phyloP scores from a whole-genome alignment of 768 basidiomycete genomes.

The Pleurotus sapidus region DNA sequence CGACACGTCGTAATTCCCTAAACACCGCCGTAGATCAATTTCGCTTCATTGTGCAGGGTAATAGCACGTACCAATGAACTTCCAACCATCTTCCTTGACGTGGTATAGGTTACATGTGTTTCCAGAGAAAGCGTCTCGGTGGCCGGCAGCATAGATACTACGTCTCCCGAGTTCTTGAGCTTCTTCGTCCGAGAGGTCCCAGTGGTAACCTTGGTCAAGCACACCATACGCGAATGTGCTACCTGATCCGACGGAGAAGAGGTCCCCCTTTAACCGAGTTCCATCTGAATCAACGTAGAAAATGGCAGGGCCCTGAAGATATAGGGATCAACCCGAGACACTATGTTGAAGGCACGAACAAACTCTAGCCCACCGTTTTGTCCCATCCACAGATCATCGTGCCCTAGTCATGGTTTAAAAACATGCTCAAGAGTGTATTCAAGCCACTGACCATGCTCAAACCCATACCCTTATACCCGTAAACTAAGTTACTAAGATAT shows the following conservation, averaged over 20 bases:
- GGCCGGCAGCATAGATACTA: slow-evolving; percentile 95
- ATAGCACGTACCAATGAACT: slow-evolving; percentile 76
- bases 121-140: slow-evolving; percentile 94
- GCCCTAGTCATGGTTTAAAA: slow-evolving; percentile 50
- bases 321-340: background rate
- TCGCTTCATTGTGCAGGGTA: background rate
- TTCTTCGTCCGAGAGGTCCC: slow-evolving; percentile 90
- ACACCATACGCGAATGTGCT: slow-evolving; percentile 99
- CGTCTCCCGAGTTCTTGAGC: slow-evolving; percentile 92
- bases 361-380: slow-evolving; percentile 71
- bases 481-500: slow-evolving; percentile 95
- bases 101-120: slow-evolving; percentile 97
- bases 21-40: slow-evolving; percentile 6
- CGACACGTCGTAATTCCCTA: slow-evolving; percentile 91
- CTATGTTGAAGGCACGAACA: background rate
- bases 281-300: slow-evolving; percentile 99
- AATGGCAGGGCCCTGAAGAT: slow-evolving; percentile 75
- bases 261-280: slow-evolving; percentile 88
- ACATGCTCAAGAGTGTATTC: too few relatives aligned
- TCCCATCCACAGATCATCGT: slow-evolving; percentile 99
- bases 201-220: slow-evolving; percentile 90
- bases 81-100: slow-evolving; percentile 93
- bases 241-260: slow-evolving; percentile 99
- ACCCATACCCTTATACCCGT: slow-evolving; percentile 99
- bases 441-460: slow-evolving; percentile 83